Percentiles rank a stretch among this genome's conserved stretches.
These are phyloP conservation scores for Pichia californica DNA, from an alignment of 805 yeast species.

Conservation along the genomic window DNA sequence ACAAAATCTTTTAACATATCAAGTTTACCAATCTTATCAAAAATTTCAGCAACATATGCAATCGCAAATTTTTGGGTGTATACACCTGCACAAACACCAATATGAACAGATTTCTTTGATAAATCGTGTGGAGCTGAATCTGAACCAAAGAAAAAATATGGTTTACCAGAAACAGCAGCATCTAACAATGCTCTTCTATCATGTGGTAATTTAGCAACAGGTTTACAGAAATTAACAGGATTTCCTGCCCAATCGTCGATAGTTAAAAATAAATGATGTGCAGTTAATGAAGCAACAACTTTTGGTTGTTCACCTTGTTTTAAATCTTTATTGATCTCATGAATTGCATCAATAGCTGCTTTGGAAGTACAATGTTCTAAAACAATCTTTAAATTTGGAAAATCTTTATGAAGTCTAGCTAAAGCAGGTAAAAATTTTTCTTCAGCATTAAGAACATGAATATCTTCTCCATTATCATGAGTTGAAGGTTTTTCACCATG, in stretches of 20 bases:
- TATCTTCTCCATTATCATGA: constrained; percentile 47
- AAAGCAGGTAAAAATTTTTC: constrained; percentile 87
- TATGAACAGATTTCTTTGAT: constrained; percentile 64
- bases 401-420: constrained; percentile 65
- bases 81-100: constrained; percentile 97
- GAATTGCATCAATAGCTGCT: constrained; percentile 76
- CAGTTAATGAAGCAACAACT: constrained; percentile 92
- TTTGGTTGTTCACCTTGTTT: constrained; percentile 31
- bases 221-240: constrained; percentile 93
- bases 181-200: constrained; percentile 74
- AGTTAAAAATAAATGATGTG: constrained; percentile 85
- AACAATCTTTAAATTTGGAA: constrained; percentile 81
- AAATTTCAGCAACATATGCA: constrained; percentile 80
- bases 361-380: constrained; percentile 93
- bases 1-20: constrained; percentile 70
- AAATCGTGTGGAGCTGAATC: constrained; percentile 98
- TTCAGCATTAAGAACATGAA: constrained; percentile 92
- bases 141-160: constrained; percentile 93
- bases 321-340: constrained; percentile 49
- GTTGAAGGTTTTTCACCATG: constrained; percentile 93
- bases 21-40: constrained; percentile 58
- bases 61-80: constrained; percentile 82
- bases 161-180: constrained; percentile 89
- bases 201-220: constrained; percentile 88
- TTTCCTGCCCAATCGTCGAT: constrained; percentile 97